Conservation (phyloP, 139 green algal species). For the Penium margaritaceum region DNA sequence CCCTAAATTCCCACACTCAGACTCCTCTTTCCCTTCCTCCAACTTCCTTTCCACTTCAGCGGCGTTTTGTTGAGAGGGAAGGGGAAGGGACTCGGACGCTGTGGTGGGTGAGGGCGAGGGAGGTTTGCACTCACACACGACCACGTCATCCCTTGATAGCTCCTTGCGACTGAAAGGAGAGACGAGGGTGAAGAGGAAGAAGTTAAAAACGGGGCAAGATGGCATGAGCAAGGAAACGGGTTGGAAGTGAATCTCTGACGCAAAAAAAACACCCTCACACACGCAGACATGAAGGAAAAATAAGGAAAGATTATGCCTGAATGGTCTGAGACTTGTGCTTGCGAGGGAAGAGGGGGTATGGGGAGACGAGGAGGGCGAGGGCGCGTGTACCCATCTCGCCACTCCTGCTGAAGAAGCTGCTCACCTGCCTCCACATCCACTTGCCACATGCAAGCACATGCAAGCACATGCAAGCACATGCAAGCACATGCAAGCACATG, state of each 20-base stretch:
- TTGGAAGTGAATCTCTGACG: no score
- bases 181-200: background rate
- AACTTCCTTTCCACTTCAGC: no score
- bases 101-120: conserved; percentile 35
- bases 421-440: no score
- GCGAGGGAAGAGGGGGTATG: background rate
- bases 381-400: background rate
- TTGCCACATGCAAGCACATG: no score
- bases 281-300: background rate
- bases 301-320: background rate
- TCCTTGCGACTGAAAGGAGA: background rate
- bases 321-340: background rate
- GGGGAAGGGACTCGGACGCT: no score
- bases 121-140: conserved; percentile 65
- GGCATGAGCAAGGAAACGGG: no score
- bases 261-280: no score
- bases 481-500: background rate
- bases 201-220: background rate
- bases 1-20: no score
- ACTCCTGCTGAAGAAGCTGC: no score
- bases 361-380: background rate
- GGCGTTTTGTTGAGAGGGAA: no score
- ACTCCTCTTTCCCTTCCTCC: no score
- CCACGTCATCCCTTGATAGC: conserved; percentile 28
- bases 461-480: background rate